Conservation (phyloP, 2,329 filamentous ascomycete species). For the Xylaria arbuscula region DNA sequence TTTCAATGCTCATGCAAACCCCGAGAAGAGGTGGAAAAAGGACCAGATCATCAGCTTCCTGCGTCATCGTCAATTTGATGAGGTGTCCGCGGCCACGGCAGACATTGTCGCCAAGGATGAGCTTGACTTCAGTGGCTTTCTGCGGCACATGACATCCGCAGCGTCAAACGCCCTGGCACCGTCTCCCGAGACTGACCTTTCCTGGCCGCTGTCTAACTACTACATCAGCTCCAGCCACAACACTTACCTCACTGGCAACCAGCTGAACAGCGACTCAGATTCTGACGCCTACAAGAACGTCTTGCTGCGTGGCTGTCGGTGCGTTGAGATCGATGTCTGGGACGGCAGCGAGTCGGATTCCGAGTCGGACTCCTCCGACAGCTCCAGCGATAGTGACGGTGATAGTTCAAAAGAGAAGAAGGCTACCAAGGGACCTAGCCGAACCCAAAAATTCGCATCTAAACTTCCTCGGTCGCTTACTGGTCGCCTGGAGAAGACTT, state of each 20-base stretch:
- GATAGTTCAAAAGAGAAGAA: slow-evolving; percentile 63
- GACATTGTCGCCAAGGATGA: slow-evolving; percentile 50
- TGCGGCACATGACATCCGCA: slow-evolving; percentile 67
- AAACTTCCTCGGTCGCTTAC: slow-evolving; percentile 59
- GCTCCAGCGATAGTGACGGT: slow-evolving; percentile 55
- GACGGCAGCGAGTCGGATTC: slow-evolving; percentile 82
- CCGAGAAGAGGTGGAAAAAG: slow-evolving; percentile 57
- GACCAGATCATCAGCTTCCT: slow-evolving; percentile 60
- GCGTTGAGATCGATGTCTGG: slow-evolving; percentile 96
- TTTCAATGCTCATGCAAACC: slow-evolving; percentile 56
- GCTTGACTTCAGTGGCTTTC: slow-evolving; percentile 62
- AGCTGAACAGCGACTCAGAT: slow-evolving; percentile 87
- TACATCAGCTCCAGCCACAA: slow-evolving; percentile 97
- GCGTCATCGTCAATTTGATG: slow-evolving; percentile 58
- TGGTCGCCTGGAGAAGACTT: slow-evolving; percentile 61
- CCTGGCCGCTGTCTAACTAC: slow-evolving; percentile 87
- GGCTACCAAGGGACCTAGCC: slow-evolving; percentile 71
- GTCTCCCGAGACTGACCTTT: slow-evolving; percentile 63
- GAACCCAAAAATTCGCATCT: slow-evolving; percentile 72
- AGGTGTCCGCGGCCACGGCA: slow-evolving; percentile 46
- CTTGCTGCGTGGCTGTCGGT: slow-evolving; percentile 85
- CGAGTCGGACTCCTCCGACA: slow-evolving; percentile 68
- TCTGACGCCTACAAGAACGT: slow-evolving; percentile 89
- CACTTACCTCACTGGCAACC: slow-evolving; percentile 90
- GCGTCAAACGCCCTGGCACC: slow-evolving; percentile 58